These are phyloP conservation scores for Metarhizium rileyi DNA, from an alignment of 2,329 filamentous ascomycete species.

Conservation along the genomic window DNA sequence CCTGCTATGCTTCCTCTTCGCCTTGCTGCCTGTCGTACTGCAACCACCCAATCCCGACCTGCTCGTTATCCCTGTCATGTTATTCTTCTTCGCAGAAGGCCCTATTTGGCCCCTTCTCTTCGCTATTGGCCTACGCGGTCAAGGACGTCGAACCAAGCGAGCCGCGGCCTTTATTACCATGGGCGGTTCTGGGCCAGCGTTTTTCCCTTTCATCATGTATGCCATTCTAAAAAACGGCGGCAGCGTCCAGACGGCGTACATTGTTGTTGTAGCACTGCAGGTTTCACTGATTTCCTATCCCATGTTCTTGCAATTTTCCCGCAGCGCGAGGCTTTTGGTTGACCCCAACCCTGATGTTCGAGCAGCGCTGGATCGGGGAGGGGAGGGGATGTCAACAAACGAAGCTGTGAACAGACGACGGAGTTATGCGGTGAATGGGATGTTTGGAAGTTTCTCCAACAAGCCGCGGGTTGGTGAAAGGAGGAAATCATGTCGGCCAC, in stretches of 20 bases:
- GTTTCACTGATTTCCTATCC: slow-evolving; percentile 38
- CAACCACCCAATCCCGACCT: slow-evolving; percentile 35
- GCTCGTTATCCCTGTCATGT: slow-evolving; percentile 49
- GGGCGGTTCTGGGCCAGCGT: slow-evolving; percentile 61
- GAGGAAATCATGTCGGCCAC: slow-evolving; percentile 20
- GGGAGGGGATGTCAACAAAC: slow-evolving; percentile 12
- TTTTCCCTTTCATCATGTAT: slow-evolving; percentile 66
- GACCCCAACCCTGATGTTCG: slow-evolving; percentile 20
- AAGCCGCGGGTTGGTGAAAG: slow-evolving; percentile 16
- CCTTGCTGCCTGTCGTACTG: slow-evolving; percentile 37
- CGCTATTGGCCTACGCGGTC: slow-evolving; percentile 66
- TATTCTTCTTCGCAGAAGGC: slow-evolving; percentile 74
- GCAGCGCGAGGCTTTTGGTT: slow-evolving; percentile 36
- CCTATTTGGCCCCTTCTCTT: slow-evolving; percentile 79
- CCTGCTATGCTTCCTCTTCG: slow-evolving; percentile 48
- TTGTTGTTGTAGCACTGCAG: slow-evolving; percentile 48
- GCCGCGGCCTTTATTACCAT: slow-evolving; percentile 71
- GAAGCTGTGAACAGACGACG: slow-evolving; percentile 10
- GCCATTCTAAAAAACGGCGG: slow-evolving; percentile 52
- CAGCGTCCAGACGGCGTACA: slow-evolving; percentile 53
- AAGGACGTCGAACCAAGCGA: slow-evolving; percentile 71
- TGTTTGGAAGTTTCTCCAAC: slow-evolving; percentile 17
- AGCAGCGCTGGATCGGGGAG: slow-evolving; percentile 9
- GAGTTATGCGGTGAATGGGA: slow-evolving; percentile 11
- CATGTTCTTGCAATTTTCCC: slow-evolving; percentile 36